Percentiles rank a stretch among this genome's conserved stretches.
These are phyloP conservation scores for Vitis hybrid DNA, from an alignment of 177 flowering plant species.

Conservation along the genomic window DNA sequence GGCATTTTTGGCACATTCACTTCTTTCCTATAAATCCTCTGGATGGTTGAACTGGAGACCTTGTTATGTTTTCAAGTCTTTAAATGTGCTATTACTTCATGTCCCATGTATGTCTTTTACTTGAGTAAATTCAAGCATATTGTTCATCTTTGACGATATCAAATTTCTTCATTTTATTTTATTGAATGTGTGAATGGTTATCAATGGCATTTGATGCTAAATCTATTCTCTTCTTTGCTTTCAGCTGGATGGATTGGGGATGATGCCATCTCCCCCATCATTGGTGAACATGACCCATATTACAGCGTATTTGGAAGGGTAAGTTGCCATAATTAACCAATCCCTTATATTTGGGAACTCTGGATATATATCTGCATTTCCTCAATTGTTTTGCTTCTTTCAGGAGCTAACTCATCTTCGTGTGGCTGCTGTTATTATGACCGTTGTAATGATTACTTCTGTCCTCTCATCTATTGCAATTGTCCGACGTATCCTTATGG, in stretches of 20 bases:
- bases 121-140: too few relatives aligned
- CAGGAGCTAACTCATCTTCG: conserved; percentile 88
- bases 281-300: conserved; percentile 93
- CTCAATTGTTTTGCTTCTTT: conserved; percentile 14
- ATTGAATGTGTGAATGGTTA: not conserved
- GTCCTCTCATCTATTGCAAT: conserved; percentile 87
- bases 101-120: too few relatives aligned
- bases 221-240: conserved; percentile 12
- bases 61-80: too few relatives aligned
- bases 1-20: too few relatives aligned
- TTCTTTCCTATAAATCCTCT: too few relatives aligned
- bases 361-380: conserved; percentile 7
- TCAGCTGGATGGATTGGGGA: conserved; percentile 99
- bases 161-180: not conserved
- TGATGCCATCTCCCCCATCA: conserved; percentile 79
- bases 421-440: conserved; percentile 77
- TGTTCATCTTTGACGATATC: too few relatives aligned
- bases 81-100: too few relatives aligned
- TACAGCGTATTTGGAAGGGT: conserved; percentile 78
- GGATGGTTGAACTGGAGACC: too few relatives aligned
- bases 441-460: conserved; percentile 62
- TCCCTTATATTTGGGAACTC: conserved; percentile 7
- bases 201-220: conserved; percentile 8
- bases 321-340: conserved; percentile 29
- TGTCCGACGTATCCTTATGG: conserved; percentile 89